These are phyloP conservation scores for Cutaneotrichosporon sp. DNA, from an alignment of 1,284 basidiomycete species.

Conservation along the genomic window DNA sequence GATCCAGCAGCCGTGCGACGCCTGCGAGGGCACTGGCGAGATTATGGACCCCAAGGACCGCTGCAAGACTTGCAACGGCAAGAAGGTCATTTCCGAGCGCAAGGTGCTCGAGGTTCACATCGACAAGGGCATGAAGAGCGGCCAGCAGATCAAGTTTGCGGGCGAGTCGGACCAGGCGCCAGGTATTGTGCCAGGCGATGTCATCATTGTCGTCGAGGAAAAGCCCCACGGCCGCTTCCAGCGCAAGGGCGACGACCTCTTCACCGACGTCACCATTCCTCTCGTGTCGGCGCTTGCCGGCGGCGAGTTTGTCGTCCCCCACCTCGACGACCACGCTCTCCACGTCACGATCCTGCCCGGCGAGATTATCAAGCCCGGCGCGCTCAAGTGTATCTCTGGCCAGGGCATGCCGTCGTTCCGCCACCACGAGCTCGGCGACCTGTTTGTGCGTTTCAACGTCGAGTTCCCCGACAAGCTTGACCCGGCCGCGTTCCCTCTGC, in stretches of 20 bases:
- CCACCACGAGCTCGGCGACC: constrained; percentile 93
- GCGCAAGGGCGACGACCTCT: constrained; percentile 87
- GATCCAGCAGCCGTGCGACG: constrained; percentile 90
- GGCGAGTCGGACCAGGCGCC: constrained; percentile 98
- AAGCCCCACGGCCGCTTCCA: constrained; percentile 88
- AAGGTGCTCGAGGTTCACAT: constrained; percentile 98
- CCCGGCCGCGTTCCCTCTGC: constrained; percentile 60
- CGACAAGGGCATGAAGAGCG: constrained; percentile 99
- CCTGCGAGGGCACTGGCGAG: constrained; percentile 88
- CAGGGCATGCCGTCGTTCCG: constrained; percentile 99
- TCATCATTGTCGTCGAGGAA: constrained; percentile 95
- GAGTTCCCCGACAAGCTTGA: constrained; percentile 84
- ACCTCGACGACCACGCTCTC: constrained; percentile 87
- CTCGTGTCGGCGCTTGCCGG: constrained; percentile 90
- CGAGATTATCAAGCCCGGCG: constrained; percentile 89
- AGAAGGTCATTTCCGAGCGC: constrained; percentile 91
- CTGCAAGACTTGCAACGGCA: constrained; percentile 89
- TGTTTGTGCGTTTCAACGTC: constrained; percentile 83
- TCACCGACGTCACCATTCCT: constrained; percentile 83
- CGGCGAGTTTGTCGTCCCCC: constrained; percentile 83
- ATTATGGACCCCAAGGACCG: constrained; percentile 90
- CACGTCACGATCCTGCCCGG: constrained; percentile 81
- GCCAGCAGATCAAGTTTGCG: constrained; percentile 88
- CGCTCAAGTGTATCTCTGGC: constrained; percentile 82
- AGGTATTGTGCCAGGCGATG: constrained; percentile 84